phyloP scores from a whole-genome alignment of 139 green algal genomes.

The Coccomyxa sp. region DNA sequence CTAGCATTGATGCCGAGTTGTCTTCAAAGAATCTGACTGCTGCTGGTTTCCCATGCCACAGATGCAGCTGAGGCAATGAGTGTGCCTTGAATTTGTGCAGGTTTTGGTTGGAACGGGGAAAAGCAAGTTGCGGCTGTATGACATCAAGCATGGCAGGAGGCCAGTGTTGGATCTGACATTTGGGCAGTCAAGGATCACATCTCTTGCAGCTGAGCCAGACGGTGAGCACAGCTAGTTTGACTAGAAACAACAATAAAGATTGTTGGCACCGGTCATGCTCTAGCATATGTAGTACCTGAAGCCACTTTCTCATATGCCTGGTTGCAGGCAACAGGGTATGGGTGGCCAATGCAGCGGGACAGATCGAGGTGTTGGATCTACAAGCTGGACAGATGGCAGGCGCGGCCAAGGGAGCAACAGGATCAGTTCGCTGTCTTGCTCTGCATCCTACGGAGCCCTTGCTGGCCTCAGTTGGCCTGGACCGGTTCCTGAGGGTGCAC shows the following conservation, averaged over 20 bases:
- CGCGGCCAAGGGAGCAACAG: constrained; percentile 40
- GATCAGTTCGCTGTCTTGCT: constrained; percentile 39
- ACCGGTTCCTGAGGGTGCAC: constrained; percentile 65
- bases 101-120: constrained; percentile 24
- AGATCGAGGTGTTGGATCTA: constrained; percentile 58
- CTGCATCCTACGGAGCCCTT: constrained; percentile 35
- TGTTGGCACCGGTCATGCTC: not conserved
- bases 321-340: constrained; percentile 48
- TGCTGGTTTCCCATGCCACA: not conserved
- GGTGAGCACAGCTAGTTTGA: not conserved
- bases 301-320: not conserved
- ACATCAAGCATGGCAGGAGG: not conserved
- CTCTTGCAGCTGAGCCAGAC: not conserved
- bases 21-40: no score
- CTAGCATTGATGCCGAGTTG: constrained; percentile 10
- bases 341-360: constrained; percentile 50
- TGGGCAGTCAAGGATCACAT: constrained; percentile 1
- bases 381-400: constrained; percentile 29
- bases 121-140: constrained; percentile 38
- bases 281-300: not conserved
- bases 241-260: not conserved
- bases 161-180: not conserved
- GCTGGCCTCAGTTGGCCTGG: constrained; percentile 59
- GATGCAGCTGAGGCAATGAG: constrained; percentile 1
- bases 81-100: not conserved